These are phyloP conservation scores for Scleroderma bovista DNA, from an alignment of 768 basidiomycete species.

Conservation along the genomic window DNA sequence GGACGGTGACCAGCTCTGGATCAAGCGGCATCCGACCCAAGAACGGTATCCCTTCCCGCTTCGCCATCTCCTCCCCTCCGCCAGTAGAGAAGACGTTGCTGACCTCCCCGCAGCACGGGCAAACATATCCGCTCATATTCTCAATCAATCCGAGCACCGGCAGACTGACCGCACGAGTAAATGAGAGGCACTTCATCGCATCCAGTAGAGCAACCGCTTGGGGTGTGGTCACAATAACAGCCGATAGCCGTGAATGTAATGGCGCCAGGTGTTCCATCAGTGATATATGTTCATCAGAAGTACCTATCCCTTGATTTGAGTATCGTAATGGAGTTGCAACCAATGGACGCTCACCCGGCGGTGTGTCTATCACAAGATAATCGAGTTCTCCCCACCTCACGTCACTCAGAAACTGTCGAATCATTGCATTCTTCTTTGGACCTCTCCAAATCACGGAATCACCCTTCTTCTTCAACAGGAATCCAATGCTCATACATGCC, in stretches of 20 bases:
- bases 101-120: constrained; percentile 94
- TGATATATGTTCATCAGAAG: constrained; percentile 97
- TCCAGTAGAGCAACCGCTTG: constrained; percentile 96
- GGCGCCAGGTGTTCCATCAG: constrained; percentile 91
- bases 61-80: constrained; percentile 86
- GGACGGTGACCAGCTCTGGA: constrained; percentile 77
- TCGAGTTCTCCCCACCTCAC: constrained; percentile 95
- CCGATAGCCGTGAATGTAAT: constrained; percentile 68
- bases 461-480: constrained; percentile 81
- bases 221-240: constrained; percentile 93
- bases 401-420: constrained; percentile 89
- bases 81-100: constrained; percentile 93
- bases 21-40: constrained; percentile 92
- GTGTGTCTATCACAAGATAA: constrained; percentile 91
- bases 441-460: constrained; percentile 98
- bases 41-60: constrained; percentile 65
- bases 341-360: constrained; percentile 66
- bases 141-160: constrained; percentile 91
- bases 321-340: constrained; percentile 1
- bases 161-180: constrained; percentile 81
- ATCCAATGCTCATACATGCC: constrained; percentile 96
- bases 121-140: constrained; percentile 98
- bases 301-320: constrained; percentile 52
- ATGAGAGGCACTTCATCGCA: constrained; percentile 93
- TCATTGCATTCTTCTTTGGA: constrained; percentile 98